Percentiles rank a stretch among this genome's conserved stretches.
Conservation (phyloP, 176 grass and related monocot genomes). For the Carex cristatella region DNA sequence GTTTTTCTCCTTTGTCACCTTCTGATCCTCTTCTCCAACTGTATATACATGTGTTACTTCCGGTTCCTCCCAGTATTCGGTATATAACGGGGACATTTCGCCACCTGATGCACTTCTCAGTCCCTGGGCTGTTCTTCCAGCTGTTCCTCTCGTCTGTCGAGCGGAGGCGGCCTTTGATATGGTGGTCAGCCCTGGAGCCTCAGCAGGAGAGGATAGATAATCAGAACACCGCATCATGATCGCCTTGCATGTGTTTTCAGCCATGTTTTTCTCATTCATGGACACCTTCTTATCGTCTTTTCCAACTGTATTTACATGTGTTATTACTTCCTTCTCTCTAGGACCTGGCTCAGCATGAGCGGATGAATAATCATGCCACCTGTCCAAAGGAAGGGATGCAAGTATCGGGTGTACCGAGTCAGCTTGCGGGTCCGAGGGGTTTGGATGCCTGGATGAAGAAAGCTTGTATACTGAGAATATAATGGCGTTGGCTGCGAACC, state of each 20-base stretch:
- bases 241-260: constrained; percentile 30
- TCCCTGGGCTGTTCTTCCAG: no score
- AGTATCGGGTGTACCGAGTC: neutral
- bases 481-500: constrained; percentile 50
- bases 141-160: no score
- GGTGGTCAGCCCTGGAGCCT: neutral
- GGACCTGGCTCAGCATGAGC: constrained; percentile 7
- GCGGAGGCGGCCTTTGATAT: no score
- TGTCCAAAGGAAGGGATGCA: neutral
- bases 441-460: constrained; percentile 13
- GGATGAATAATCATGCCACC: constrained; percentile 3
- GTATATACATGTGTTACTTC: neutral
- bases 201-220: neutral
- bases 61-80: neutral
- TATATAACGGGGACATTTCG: no score
- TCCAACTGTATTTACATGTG: neutral
- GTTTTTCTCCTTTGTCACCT: constrained; percentile 30
- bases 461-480: constrained; percentile 34
- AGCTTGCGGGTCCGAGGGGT: neutral
- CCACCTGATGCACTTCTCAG: no score
- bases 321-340: neutral
- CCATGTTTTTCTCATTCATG: constrained; percentile 37
- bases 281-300: constrained; percentile 1
- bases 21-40: neutral
- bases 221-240: constrained; percentile 25